Conservation (phyloP, 164 flowering plant genomes). For the Nelumbo lutea region DNA sequence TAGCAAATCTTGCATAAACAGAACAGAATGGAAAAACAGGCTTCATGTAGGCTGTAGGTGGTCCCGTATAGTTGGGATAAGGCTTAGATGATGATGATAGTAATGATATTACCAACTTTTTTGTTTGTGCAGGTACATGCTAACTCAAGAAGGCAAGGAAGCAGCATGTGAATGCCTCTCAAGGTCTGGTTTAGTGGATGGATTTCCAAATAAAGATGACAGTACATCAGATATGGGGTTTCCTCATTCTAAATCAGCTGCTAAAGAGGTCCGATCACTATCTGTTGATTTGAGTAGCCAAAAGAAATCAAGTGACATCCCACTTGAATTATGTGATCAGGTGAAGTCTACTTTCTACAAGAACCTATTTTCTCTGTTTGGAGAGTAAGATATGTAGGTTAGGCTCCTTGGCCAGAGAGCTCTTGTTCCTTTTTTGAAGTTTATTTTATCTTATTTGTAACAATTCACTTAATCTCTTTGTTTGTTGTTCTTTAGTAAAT, state of each 20-base stretch:
- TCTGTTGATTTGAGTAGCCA: slow-evolving; percentile 16
- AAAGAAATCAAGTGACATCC: slow-evolving; percentile 38
- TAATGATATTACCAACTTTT: background rate
- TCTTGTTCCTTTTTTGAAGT: background rate
- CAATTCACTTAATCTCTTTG: too few relatives aligned
- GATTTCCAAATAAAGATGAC: slow-evolving; percentile 13
- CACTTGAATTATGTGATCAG: slow-evolving; percentile 49
- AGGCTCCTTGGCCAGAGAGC: background rate
- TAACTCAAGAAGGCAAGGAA: slow-evolving; percentile 71
- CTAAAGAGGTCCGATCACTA: slow-evolving; percentile 19
- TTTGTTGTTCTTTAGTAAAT: too few relatives aligned
- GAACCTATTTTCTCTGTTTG: background rate
- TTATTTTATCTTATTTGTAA: too few relatives aligned
- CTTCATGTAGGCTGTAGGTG: too few relatives aligned
- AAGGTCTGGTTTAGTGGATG: slow-evolving; percentile 54
- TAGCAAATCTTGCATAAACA: background rate
- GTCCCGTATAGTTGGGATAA: too few relatives aligned
- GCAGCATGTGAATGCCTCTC: slow-evolving; percentile 70
- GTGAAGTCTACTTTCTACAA: slow-evolving; percentile 24
- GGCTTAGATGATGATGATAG: too few relatives aligned
- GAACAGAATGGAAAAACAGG: too few relatives aligned
- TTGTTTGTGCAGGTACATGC: slow-evolving; percentile 64
- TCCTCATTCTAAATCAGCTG: slow-evolving; percentile 13
- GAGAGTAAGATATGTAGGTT: background rate
- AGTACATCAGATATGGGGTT: slow-evolving; percentile 20